These are phyloP conservation scores for Xylariales sp. DNA, from an alignment of 2,329 filamentous ascomycete genomes.

Conservation along the genomic window DNA sequence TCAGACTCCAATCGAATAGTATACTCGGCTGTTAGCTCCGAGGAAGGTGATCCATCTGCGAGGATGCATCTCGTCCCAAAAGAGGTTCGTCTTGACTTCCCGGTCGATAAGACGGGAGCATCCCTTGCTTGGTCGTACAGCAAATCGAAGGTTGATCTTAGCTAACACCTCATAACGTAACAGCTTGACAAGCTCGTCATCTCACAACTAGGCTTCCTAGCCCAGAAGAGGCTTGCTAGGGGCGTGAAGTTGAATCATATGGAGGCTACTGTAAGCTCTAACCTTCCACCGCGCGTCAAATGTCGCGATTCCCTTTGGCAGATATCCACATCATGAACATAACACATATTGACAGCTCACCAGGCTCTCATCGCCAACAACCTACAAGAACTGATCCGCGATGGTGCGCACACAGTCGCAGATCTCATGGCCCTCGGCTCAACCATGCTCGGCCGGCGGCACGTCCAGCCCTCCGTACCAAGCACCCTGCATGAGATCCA, in stretches of 20 bases:
- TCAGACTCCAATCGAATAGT: too few species aligned
- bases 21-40: too few species aligned
- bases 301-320: not conserved
- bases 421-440: slow-evolving; percentile 90
- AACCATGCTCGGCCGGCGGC: slow-evolving; percentile 88
- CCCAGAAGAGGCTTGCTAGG: slow-evolving; percentile 80
- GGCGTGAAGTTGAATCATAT: slow-evolving; percentile 86
- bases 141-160: too few species aligned
- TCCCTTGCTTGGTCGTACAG: too few species aligned
- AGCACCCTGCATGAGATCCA: slow-evolving; percentile 78
- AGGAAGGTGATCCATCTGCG: too few species aligned
- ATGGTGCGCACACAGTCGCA: slow-evolving; percentile 87
- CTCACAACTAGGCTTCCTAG: slow-evolving; percentile 80
- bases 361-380: slow-evolving; percentile 80
- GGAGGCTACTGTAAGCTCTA: slow-evolving; percentile 66
- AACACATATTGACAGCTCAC: too few species aligned
- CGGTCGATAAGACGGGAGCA: too few species aligned
- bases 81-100: slow-evolving; percentile 23
- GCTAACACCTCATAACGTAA: slow-evolving; percentile 4
- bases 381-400: slow-evolving; percentile 92
- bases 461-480: slow-evolving; percentile 80
- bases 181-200: slow-evolving; percentile 96
- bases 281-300: not conserved
- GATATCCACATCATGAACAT: too few species aligned
- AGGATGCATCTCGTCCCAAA: slow-evolving; percentile 30